Base-by-base conservation (phyloP, 345 rosid genomes). In the Aquilaria yunnanensis region DNA sequence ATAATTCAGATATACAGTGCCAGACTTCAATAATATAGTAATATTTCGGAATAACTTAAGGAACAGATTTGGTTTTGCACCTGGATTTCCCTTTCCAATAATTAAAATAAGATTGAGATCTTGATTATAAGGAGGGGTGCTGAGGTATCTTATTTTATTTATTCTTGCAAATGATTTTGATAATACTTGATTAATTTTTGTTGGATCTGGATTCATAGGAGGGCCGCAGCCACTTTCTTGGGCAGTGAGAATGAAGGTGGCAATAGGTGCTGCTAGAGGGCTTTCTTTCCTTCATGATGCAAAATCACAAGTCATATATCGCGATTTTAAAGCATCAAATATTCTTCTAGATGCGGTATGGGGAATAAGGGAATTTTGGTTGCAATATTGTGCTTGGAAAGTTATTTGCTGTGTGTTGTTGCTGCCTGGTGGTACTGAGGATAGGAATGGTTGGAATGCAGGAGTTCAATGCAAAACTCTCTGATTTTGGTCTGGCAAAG, bases 401-500 rank as follows among this genome's bases (percentile, higher is more conserved):
- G 3, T 57, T 52, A 12, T 14, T 66, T 16, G 23, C 67, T 41
- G 2, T 16, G 46, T 3, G 14, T 51, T 70, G 52, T 8, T 8
- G 43, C 43, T 37, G 8, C 43, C 43, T 37, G 2, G 43, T 37
- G 43, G 43, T 37, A 37, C 57, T 54, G 67, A 64, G 23, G 9
- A 47, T 71, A 37, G 65, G 47, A 46, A 47, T 63, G 16, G 43
- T 34, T 63, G 14, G 50, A 14, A 53, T 72, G 77, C 85, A 93
- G 98, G 98, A 89, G 14, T 93, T 84, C 77, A 93, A 87, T 70
- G 77, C 92, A 43, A 93, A 86, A 63, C 87, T 93, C 47, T 93
- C 98, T 9, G 98, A 93, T 77, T 93, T 93, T 54, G 98, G 98
- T 62, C 56, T 93, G 83, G 98, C 98, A 54, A 93, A 93, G 81